Conservation (phyloP, 108 stramenopile species). For the Tribonema minus region DNA sequence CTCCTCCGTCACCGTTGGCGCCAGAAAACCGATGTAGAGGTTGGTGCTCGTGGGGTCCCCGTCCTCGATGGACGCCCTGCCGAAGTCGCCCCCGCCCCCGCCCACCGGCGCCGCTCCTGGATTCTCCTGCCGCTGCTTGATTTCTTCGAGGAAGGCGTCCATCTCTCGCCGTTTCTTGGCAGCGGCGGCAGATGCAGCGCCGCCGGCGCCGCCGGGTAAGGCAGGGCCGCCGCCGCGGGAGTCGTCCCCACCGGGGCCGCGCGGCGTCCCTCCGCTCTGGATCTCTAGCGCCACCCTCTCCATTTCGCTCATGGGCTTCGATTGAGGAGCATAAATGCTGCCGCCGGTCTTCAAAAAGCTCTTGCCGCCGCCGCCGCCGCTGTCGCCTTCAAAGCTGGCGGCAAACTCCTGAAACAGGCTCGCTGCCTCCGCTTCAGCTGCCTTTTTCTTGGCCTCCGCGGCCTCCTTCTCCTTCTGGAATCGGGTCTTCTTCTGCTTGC, state of each 20-base stretch:
- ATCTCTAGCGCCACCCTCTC: too few species aligned
- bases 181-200: too few species aligned
- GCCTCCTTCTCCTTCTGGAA: conserved; percentile 50
- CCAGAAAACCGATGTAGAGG: conserved; percentile 69
- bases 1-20: conserved; percentile 78
- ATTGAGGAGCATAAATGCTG: too few species aligned
- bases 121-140: conserved; percentile 20
- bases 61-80: conserved; percentile 35
- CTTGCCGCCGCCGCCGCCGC: conserved; percentile 4
- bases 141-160: conserved; percentile 43
- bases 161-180: conserved; percentile 27
- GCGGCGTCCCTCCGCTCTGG: too few species aligned
- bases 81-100: neutral
- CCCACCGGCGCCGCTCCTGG: too few species aligned
- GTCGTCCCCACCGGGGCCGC: too few species aligned
- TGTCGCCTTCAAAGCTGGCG: conserved; percentile 42
- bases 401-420: conserved; percentile 54
- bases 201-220: too few species aligned
- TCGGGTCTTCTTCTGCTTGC: conserved; percentile 54
- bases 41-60: conserved; percentile 51
- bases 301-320: conserved; percentile 30
- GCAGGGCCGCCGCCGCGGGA: too few species aligned
- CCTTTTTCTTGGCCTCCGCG: conserved; percentile 47
- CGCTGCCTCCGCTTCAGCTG: conserved; percentile 51
- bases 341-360: too few species aligned